Percentiles rank a stretch among this genome's conserved stretches.
Conservation (phyloP, 2,329 filamentous ascomycete species). For the Sarocladium oryzae region DNA sequence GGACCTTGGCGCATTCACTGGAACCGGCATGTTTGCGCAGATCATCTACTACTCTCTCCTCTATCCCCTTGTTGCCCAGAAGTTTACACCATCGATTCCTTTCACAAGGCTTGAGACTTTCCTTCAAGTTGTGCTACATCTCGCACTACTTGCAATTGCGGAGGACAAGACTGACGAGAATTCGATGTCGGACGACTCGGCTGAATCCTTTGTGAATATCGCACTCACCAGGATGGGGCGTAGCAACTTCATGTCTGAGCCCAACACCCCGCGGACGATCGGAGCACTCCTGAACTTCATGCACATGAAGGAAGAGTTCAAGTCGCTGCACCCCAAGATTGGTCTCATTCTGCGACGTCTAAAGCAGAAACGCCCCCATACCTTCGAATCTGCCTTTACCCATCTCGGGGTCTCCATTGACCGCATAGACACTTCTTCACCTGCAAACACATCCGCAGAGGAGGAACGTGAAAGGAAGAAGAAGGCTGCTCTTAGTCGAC, state of each 20-base stretch:
- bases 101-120: conserved; percentile 83
- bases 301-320: conserved; percentile 65
- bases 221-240: conserved; percentile 59
- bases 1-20: conserved; percentile 70
- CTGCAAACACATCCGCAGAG: conserved; percentile 61
- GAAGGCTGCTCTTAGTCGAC: conserved; percentile 79
- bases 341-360: conserved; percentile 76
- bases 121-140: conserved; percentile 82
- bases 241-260: conserved; percentile 53
- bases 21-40: conserved; percentile 80
- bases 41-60: conserved; percentile 83
- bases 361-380: conserved; percentile 70
- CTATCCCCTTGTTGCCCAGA: conserved; percentile 66
- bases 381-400: conserved; percentile 63
- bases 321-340: conserved; percentile 79
- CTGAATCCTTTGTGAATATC: conserved; percentile 64
- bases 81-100: conserved; percentile 67
- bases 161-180: conserved; percentile 66
- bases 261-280: conserved; percentile 53
- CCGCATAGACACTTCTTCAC: conserved; percentile 73
- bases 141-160: conserved; percentile 76
- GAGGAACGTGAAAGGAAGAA: conserved; percentile 81
- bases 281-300: conserved; percentile 57
- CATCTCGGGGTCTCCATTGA: conserved; percentile 64
- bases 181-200: conserved; percentile 37